Percentiles rank a stretch among this genome's conserved stretches.
phyloP scores from a whole-genome alignment of 257 asterid genomes.

The Rauvolfia tetraphylla region DNA sequence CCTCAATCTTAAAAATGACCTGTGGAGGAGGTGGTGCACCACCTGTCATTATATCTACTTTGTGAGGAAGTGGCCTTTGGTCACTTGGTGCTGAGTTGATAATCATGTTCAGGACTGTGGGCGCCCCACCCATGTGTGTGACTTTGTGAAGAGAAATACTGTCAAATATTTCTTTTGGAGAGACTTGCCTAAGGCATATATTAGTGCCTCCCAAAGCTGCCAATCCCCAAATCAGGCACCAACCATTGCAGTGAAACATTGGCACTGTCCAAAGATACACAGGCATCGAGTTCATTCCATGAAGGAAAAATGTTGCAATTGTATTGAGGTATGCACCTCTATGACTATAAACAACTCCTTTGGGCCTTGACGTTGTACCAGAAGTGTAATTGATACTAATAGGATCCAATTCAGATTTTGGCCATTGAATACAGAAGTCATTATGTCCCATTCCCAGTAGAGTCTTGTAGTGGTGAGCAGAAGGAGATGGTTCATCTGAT shows the following conservation, averaged over 20 bases:
- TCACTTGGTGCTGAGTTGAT: constrained; percentile 20
- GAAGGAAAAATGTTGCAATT: constrained; percentile 25
- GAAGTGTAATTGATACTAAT: constrained; percentile 38
- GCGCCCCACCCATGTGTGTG: constrained; percentile 42
- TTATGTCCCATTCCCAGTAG: constrained; percentile 24
- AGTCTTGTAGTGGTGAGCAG: constrained; percentile 25
- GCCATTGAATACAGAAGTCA: constrained; percentile 25
- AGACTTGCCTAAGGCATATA: constrained; percentile 29
- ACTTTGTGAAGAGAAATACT: constrained; percentile 25
- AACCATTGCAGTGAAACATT: constrained; percentile 40
- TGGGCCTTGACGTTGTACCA: constrained; percentile 38
- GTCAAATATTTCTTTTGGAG: constrained; percentile 32
- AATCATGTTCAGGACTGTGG: constrained; percentile 39
- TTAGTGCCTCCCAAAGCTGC: constrained; percentile 38
- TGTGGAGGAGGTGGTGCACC: constrained; percentile 45
- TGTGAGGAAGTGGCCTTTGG: constrained; percentile 27
- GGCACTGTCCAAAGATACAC: constrained; percentile 47
- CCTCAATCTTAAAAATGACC: constrained; percentile 31
- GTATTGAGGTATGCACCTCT: constrained; percentile 42
- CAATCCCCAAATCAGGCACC: constrained; percentile 38
- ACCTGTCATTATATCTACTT: constrained; percentile 37
- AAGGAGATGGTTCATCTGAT: constrained; percentile 6
- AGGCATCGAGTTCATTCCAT: constrained; percentile 31
- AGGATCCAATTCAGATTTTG: constrained; percentile 35
- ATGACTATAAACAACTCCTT: constrained; percentile 39